Evolutionary conservation across 73 alveolate genomes (phyloP).

Genomic region (Paramecium sonneborni): DNA sequence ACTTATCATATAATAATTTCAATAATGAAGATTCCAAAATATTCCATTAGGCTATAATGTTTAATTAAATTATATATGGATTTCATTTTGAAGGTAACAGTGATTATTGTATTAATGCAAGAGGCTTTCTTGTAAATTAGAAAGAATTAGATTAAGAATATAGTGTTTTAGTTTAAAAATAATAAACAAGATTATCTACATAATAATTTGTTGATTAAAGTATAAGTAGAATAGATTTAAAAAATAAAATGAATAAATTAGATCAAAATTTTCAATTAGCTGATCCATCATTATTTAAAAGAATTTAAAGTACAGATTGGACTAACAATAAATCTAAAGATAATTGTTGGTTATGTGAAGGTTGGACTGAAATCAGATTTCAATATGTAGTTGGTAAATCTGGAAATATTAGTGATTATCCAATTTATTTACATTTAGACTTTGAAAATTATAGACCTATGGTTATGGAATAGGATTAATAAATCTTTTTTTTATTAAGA

Average conservation of each 20-base stretch:
- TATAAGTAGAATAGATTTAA: neutral
- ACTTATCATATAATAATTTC: conserved; percentile 59
- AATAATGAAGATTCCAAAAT: conserved; percentile 44
- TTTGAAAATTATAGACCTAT: conserved; percentile 66
- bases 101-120: conserved; percentile 40
- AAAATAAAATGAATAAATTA: conserved; percentile 37
- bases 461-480: conserved; percentile 34
- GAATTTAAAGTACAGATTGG: neutral
- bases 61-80: conserved; percentile 29
- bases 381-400: conserved; percentile 45
- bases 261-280: conserved; percentile 11
- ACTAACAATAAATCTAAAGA: conserved; percentile 52
- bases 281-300: neutral
- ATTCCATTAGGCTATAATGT: conserved; percentile 22
- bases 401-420: conserved; percentile 21
- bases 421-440: conserved; percentile 61
- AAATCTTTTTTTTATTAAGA: conserved; percentile 38
- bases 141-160: neutral
- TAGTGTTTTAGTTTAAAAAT: neutral
- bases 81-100: conserved; percentile 59
- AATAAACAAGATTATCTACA: neutral
- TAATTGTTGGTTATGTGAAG: conserved; percentile 68
- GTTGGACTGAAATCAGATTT: conserved; percentile 63
- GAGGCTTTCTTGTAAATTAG: conserved; percentile 59
- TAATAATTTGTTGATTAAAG: neutral